These are phyloP conservation scores for Diutina neorugosa DNA, from an alignment of 1,139 yeast species.

Conservation along the genomic window DNA sequence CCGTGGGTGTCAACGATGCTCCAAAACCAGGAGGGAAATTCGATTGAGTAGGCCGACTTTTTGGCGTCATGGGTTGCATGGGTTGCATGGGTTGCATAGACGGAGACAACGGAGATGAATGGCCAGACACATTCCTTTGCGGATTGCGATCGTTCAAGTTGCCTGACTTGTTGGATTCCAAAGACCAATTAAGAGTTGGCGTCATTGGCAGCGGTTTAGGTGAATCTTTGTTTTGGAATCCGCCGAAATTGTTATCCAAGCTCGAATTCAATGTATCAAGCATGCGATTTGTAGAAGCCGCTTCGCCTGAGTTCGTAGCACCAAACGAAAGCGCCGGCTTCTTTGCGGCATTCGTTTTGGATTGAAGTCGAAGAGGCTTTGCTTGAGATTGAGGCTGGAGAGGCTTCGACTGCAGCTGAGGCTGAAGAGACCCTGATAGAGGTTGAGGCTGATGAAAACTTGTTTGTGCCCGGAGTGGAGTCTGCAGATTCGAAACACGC, in stretches of 20 bases:
- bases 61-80: not conserved
- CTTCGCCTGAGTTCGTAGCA: not conserved
- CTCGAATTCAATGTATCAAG: constrained; percentile 5
- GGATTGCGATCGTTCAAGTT: not conserved
- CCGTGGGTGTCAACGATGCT: not conserved
- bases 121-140: not conserved
- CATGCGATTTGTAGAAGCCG: not conserved
- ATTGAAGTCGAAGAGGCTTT: constrained; percentile 13
- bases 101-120: not conserved
- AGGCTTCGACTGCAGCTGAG: constrained; percentile 8
- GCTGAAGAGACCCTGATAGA: constrained; percentile 7
- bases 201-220: not conserved
- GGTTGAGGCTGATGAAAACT: constrained; percentile 6
- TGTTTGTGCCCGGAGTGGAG: constrained; percentile 6
- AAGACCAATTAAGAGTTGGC: constrained; percentile 12
- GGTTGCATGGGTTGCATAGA: not conserved
- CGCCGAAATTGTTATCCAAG: constrained; percentile 17
- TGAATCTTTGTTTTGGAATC: constrained; percentile 14
- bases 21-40: not conserved
- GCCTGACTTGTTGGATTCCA: constrained; percentile 9
- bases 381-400: not conserved
- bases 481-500: constrained; percentile 4
- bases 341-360: constrained; percentile 10
- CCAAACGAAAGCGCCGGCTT: not conserved
- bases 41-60: not conserved